phyloP scores from a whole-genome alignment of 1,139 yeast species.

The Pichia sp. region DNA sequence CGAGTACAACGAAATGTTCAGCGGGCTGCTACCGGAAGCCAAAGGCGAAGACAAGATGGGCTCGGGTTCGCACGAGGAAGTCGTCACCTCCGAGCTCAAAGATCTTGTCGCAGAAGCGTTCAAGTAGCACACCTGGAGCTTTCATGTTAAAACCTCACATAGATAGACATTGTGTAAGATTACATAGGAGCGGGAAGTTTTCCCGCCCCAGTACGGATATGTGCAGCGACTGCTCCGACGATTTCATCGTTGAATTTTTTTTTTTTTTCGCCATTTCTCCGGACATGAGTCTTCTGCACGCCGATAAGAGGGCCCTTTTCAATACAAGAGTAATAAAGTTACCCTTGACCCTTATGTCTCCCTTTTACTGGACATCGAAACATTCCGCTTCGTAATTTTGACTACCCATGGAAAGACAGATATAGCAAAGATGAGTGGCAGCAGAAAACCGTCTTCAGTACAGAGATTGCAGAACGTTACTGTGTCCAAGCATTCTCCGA shows the following conservation, averaged over 20 bases:
- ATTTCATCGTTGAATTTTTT: background rate
- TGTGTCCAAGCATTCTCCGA: slow-evolving; percentile 7
- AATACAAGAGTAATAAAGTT: background rate
- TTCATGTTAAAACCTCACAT: background rate
- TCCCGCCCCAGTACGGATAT: slow-evolving; percentile 9
- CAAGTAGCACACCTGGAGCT: slow-evolving; percentile 2
- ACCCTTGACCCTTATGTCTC: background rate
- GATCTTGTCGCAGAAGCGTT: slow-evolving; percentile 33
- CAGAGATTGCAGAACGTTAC: slow-evolving; percentile 10
- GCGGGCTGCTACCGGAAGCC: slow-evolving; percentile 7
- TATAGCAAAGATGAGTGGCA: slow-evolving; percentile 1
- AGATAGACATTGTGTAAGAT: background rate
- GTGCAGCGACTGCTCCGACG: slow-evolving; percentile 13
- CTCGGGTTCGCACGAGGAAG: slow-evolving; percentile 24
- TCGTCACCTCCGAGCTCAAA: slow-evolving; percentile 30
- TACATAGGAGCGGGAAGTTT: background rate
- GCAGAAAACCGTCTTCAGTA: slow-evolving; percentile 11
- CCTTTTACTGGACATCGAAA: background rate
- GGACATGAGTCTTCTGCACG: background rate
- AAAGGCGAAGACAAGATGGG: slow-evolving; percentile 7
- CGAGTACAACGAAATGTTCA: slow-evolving; percentile 17
- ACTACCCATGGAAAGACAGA: background rate
- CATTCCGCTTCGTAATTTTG: background rate
- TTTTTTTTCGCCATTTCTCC: background rate
- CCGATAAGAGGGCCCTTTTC: background rate